Percentiles rank a stretch among this genome's conserved stretches.
phyloP scores from a whole-genome alignment of 257 asterid genomes.

The Fraxinus excelsior region DNA sequence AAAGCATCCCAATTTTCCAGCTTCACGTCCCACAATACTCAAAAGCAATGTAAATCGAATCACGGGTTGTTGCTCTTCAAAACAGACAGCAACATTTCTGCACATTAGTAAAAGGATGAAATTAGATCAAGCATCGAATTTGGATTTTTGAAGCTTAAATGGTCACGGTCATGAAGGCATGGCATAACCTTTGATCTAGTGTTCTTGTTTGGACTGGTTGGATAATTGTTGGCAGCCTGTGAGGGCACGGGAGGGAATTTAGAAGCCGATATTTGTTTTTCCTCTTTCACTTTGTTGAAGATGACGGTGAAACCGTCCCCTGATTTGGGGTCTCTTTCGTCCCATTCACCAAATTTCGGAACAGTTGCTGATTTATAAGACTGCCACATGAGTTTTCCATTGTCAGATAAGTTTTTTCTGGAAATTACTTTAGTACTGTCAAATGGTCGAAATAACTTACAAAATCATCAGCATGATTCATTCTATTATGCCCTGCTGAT shows the following conservation, averaged over 20 bases:
- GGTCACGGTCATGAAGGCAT: background rate
- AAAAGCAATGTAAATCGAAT: too few relatives aligned
- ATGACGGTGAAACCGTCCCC: constrained; percentile 76
- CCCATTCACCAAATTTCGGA: constrained; percentile 88
- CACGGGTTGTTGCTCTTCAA: constrained; percentile 34
- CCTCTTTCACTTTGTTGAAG: constrained; percentile 78
- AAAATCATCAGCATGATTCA: constrained; percentile 40
- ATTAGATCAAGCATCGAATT: background rate
- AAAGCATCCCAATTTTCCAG: background rate
- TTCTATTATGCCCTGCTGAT: constrained; percentile 29
- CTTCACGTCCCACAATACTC: background rate
- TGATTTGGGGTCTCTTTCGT: constrained; percentile 62
- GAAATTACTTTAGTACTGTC: background rate
- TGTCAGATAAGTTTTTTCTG: background rate
- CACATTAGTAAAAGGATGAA: constrained; percentile 20
- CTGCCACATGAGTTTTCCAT: constrained; percentile 30
- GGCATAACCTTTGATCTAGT: constrained; percentile 43
- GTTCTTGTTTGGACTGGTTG: constrained; percentile 29
- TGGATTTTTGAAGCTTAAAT: background rate
- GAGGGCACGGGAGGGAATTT: constrained; percentile 47
- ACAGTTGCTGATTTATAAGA: constrained; percentile 62
- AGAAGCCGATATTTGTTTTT: constrained; percentile 65
- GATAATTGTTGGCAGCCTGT: constrained; percentile 24
- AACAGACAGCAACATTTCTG: constrained; percentile 68
- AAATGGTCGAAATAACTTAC: constrained; percentile 38